Conservation (phyloP, 352 stramenopile genomes). For the Pythium phragmiticola region DNA sequence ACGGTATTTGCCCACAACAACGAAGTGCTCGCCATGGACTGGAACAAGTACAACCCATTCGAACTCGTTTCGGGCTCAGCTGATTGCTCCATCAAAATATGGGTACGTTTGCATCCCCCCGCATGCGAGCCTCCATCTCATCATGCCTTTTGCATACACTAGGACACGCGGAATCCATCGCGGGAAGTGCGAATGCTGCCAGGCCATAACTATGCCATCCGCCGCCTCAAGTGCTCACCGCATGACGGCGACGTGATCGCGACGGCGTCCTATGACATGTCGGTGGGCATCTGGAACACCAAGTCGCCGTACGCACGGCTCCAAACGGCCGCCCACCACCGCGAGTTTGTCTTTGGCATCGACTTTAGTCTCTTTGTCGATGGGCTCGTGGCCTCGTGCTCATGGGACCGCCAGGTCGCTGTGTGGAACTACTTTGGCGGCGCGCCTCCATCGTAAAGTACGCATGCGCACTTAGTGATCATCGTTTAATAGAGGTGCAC, state of each 20-base stretch:
- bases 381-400: conserved; percentile 71
- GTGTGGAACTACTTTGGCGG: conserved; percentile 84
- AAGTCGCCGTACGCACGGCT: conserved; percentile 73
- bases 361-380: conserved; percentile 85
- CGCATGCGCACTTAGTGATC: background rate
- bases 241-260: conserved; percentile 80
- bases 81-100: conserved; percentile 84
- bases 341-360: conserved; percentile 87
- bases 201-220: conserved; percentile 84
- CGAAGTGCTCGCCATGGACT: conserved; percentile 88
- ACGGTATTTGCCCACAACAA: conserved; percentile 76
- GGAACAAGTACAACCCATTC: conserved; percentile 93
- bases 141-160: background rate
- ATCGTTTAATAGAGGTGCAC: background rate
- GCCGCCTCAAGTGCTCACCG: conserved; percentile 83
- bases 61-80: conserved; percentile 85
- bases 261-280: conserved; percentile 91
- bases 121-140: too few species aligned
- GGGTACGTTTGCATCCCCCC: conserved; percentile 37
- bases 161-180: conserved; percentile 79
- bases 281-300: conserved; percentile 86
- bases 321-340: conserved; percentile 76
- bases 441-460: conserved; percentile 29
- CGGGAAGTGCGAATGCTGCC: conserved; percentile 64
- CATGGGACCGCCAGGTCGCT: conserved; percentile 74